Evolutionary conservation across 108 stramenopile species (phyloP).

Genomic region (Bacterosira constricta): DNA sequence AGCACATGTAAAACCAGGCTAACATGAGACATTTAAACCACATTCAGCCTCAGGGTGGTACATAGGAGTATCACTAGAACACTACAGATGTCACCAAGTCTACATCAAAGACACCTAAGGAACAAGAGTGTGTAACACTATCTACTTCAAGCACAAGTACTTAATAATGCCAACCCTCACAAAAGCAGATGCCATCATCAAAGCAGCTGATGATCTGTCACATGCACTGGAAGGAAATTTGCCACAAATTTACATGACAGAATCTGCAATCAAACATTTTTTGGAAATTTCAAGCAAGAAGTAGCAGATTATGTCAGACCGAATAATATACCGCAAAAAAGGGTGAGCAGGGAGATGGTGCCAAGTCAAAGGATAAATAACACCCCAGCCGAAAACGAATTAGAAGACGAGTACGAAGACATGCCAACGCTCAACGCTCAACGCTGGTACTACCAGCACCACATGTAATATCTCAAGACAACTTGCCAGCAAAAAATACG

Average conservation of each 20-base stretch:
- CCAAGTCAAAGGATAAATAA: neutral
- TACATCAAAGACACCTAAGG: constrained; percentile 1
- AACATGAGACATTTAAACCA: constrained; percentile 8
- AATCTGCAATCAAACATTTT: neutral
- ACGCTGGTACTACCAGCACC: no score
- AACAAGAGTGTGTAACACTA: neutral
- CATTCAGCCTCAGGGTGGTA: constrained; percentile 29
- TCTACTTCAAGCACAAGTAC: constrained; percentile 17
- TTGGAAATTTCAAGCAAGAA: neutral
- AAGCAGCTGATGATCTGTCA: neutral
- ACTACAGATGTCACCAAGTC: constrained; percentile 23
- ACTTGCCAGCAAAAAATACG: no score
- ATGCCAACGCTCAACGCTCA: no score
- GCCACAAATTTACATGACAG: neutral
- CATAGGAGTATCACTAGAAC: constrained; percentile 46
- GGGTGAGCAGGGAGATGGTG: no score
- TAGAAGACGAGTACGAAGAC: no score
- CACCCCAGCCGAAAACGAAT: no score
- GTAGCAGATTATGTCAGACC: neutral
- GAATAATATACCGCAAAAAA: no score
- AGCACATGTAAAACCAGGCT: neutral
- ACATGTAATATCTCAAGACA: no score
- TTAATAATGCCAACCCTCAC: neutral
- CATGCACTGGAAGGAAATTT: neutral
- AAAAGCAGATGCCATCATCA: no score